These are phyloP conservation scores for Oryza longistaminata DNA, from an alignment of 176 grass and related monocot species.

Conservation along the genomic window DNA sequence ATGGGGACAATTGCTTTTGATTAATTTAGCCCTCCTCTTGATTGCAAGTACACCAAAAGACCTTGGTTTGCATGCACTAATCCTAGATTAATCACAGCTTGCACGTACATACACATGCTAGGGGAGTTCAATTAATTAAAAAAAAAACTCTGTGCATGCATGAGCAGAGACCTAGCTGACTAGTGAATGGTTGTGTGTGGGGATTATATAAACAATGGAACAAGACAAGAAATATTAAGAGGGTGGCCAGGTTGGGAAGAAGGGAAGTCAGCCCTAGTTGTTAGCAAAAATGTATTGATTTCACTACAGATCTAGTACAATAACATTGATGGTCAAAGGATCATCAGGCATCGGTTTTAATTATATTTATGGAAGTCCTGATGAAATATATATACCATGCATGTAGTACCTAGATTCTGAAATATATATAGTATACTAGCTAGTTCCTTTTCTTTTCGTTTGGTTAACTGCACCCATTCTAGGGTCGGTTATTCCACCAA, in stretches of 20 bases:
- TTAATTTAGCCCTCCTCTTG: slow-evolving; percentile 17
- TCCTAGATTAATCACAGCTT: slow-evolving; percentile 9
- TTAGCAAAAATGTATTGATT: slow-evolving; percentile 43
- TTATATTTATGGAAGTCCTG: not conserved
- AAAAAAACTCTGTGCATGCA: slow-evolving; percentile 6
- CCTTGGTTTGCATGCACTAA: slow-evolving; percentile 30
- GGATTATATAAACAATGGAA: slow-evolving; percentile 15
- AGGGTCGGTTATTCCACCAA: too few relatives aligned
- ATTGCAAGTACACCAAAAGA: slow-evolving; percentile 48
- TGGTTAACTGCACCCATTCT: not conserved
- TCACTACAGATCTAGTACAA: slow-evolving; percentile 12
- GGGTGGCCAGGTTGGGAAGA: slow-evolving; percentile 20
- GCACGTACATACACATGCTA: slow-evolving; percentile 4
- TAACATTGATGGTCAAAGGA: not conserved
- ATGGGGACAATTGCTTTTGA: slow-evolving; percentile 25
- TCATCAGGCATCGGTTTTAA: not conserved
- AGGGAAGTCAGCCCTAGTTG: slow-evolving; percentile 52
- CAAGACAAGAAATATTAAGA: slow-evolving; percentile 15
- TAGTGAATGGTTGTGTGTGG: slow-evolving; percentile 22
- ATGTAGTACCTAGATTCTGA: not conserved
- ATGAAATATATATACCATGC: not conserved
- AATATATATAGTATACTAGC: not conserved
- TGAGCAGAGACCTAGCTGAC: slow-evolving; percentile 31
- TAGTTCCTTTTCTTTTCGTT: not conserved
- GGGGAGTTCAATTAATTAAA: not conserved